phyloP scores from a whole-genome alignment of 2,329 filamentous ascomycete genomes.

The Onygena corvina region DNA sequence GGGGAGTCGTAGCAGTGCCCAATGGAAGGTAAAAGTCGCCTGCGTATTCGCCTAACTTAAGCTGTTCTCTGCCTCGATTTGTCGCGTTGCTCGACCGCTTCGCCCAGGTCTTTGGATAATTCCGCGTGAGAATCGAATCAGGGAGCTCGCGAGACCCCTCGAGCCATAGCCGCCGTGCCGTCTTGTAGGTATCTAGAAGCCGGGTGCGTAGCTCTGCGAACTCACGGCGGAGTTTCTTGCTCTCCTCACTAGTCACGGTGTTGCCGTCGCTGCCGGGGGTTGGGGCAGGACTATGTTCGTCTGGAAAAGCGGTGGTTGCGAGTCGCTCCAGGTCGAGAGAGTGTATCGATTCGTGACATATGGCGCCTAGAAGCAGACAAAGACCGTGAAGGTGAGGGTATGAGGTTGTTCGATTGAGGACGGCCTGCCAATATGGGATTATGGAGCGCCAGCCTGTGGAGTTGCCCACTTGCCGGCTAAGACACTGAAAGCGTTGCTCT shows the following conservation, averaged over 20 bases:
- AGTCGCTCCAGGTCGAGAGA: conserved; percentile 35
- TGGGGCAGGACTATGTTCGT: conserved; percentile 27
- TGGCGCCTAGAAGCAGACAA: conserved; percentile 36
- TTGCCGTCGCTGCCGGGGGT: conserved; percentile 35
- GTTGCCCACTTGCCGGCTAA: conserved; percentile 28
- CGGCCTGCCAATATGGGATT: conserved; percentile 37
- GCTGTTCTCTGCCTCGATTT: conserved; percentile 26
- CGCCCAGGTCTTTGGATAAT: conserved; percentile 37
- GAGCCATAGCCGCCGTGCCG: conserved; percentile 35
- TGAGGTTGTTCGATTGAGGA: conserved; percentile 28
- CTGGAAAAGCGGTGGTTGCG: conserved; percentile 29
- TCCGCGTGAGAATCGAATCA: conserved; percentile 29
- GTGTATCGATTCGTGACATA: conserved; percentile 37
- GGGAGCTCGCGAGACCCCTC: conserved; percentile 32
- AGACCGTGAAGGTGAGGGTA: conserved; percentile 35
- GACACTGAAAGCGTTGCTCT: conserved; percentile 30
- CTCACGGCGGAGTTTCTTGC: conserved; percentile 28
- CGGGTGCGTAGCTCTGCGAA: conserved; percentile 31
- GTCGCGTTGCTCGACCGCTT: conserved; percentile 28
- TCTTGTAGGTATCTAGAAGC: conserved; percentile 31
- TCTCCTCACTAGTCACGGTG: conserved; percentile 28
- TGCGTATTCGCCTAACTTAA: conserved; percentile 27
- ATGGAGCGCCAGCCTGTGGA: conserved; percentile 38
- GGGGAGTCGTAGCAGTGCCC: conserved; percentile 30
- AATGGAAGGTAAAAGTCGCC: conserved; percentile 34